Percentiles rank a stretch among this genome's conserved stretches.
Evolutionary conservation across 345 rosid species (phyloP).

Genomic region (Syzygium aromaticum): DNA sequence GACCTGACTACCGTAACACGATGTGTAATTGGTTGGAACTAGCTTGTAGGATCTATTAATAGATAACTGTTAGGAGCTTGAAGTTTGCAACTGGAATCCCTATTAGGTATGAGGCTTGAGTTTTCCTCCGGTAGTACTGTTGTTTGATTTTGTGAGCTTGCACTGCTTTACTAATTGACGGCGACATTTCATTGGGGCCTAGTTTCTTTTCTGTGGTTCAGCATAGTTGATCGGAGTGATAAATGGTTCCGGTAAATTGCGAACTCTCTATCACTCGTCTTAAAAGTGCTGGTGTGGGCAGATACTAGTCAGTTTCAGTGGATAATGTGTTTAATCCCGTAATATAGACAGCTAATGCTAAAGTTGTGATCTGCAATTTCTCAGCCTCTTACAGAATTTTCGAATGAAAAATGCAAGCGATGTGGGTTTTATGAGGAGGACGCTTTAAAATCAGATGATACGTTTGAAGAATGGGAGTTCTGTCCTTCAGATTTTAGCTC

Average conservation of each 20-base stretch:
- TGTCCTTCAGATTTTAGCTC: conserved; percentile 69
- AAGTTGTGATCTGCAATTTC: conserved; percentile 5
- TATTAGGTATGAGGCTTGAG: background rate
- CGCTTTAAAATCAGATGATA: conserved; percentile 41
- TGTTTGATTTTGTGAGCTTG: background rate
- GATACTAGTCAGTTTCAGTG: background rate
- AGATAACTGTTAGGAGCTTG: background rate
- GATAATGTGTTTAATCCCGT: background rate
- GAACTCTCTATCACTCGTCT: background rate
- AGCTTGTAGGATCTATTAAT: background rate
- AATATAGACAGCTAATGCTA: background rate
- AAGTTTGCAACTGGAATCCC: background rate
- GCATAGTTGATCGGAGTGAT: background rate
- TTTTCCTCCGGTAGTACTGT: background rate
- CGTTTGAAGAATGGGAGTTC: conserved; percentile 82
- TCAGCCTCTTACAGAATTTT: conserved; percentile 63
- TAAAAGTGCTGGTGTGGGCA: background rate
- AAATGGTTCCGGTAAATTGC: background rate
- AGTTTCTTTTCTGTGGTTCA: background rate
- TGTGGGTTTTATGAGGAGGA: conserved; percentile 89
- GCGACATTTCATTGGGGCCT: background rate
- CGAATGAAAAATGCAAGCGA: conserved; percentile 73
- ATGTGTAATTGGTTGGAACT: background rate
- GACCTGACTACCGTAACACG: background rate
- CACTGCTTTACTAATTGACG: background rate